phyloP scores from a whole-genome alignment of 305 asterid genomes.

The Fraxinus paxiana region DNA sequence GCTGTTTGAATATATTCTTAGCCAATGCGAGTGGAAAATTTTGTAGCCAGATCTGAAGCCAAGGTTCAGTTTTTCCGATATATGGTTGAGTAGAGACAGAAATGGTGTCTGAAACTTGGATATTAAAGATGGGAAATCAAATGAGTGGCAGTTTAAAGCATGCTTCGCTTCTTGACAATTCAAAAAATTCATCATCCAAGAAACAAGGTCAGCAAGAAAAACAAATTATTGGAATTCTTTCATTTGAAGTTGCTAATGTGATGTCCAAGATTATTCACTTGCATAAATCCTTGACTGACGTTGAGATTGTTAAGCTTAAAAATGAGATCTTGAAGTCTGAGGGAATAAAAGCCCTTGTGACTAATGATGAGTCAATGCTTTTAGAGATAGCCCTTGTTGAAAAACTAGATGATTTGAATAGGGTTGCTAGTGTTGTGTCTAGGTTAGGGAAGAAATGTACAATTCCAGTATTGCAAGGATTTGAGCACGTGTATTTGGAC shows the following conservation, averaged over 20 bases:
- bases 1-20: neutral
- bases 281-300: conserved; percentile 67
- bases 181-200: conserved; percentile 40
- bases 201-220: conserved; percentile 40
- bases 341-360: conserved; percentile 58
- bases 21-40: conserved; percentile 3
- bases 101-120: conserved; percentile 95
- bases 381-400: conserved; percentile 68
- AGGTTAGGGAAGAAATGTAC: conserved; percentile 92
- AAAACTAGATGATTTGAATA: conserved; percentile 72
- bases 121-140: conserved; percentile 78
- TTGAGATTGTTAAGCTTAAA: conserved; percentile 57
- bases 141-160: conserved; percentile 77
- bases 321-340: conserved; percentile 68
- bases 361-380: conserved; percentile 58
- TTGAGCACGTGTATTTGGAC: conserved; percentile 91
- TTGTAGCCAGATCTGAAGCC: conserved; percentile 45
- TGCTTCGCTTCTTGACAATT: conserved; percentile 57
- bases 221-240: conserved; percentile 61
- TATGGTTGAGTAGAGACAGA: conserved; percentile 28
- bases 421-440: conserved; percentile 73
- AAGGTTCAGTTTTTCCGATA: conserved; percentile 19
- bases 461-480: conserved; percentile 74
- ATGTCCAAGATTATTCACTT: conserved; percentile 82
- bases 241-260: conserved; percentile 91